Conservation (phyloP, 805 yeast genomes). For the Wickerhamiella qilinensis region DNA sequence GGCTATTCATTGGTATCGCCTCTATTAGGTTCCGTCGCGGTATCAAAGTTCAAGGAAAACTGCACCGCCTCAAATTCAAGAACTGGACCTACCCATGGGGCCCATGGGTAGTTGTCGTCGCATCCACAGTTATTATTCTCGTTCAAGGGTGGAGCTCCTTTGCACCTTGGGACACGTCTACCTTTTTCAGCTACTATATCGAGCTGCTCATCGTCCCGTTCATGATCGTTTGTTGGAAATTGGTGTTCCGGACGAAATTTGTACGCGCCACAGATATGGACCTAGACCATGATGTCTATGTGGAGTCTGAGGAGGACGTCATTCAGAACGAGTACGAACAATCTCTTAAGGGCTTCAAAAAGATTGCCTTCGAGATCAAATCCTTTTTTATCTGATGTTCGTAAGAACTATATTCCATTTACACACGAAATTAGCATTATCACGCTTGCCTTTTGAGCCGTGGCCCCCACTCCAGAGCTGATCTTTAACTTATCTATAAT, state of each 20-base stretch:
- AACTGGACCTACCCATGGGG: slow-evolving; percentile 35
- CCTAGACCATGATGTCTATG: slow-evolving; percentile 60
- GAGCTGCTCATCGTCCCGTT: slow-evolving; percentile 38
- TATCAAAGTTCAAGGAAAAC: slow-evolving; percentile 26
- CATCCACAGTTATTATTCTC: slow-evolving; percentile 33
- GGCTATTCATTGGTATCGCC: slow-evolving; percentile 40
- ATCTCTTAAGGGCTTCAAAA: slow-evolving; percentile 29
- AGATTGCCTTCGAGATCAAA: slow-evolving; percentile 20
- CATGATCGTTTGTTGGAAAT: slow-evolving; percentile 41
- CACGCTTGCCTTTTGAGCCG: too few relatives aligned
- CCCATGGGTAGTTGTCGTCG: slow-evolving; percentile 31
- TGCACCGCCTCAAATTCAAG: slow-evolving; percentile 29
- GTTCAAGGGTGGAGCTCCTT: slow-evolving; percentile 52
- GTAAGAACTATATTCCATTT: too few relatives aligned
- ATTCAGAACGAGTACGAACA: slow-evolving; percentile 23
- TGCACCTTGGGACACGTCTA: slow-evolving; percentile 48
- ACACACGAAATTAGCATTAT: too few relatives aligned
- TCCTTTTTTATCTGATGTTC: slow-evolving; percentile 7
- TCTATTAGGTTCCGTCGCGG: slow-evolving; percentile 40
- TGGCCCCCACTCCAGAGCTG: too few relatives aligned
- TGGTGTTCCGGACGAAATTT: slow-evolving; percentile 44
- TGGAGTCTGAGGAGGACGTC: slow-evolving; percentile 33
- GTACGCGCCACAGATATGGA: slow-evolving; percentile 59
- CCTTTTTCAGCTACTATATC: slow-evolving; percentile 52
- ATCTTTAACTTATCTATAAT: too few relatives aligned